Base-by-base conservation (phyloP, 371 early-diverging fungal species). In the Apophysomyces elegans region DNA sequence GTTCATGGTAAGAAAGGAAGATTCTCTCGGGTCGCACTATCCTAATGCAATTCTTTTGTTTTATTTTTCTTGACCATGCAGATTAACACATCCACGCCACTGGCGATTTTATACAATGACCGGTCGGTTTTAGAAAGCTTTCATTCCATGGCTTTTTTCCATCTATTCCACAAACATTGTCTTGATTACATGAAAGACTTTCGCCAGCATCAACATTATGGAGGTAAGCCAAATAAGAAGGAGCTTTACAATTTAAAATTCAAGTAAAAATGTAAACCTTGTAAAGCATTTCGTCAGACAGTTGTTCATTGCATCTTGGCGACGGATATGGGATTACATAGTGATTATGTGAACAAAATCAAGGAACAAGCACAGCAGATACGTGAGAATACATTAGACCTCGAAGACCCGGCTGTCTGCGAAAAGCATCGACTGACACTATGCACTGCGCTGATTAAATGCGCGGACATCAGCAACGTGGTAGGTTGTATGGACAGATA, bases 21-120 rank as follows among this genome's bases (percentile, higher is more conserved):
- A 26, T 26, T 26, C 32, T 2, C 32, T 26, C 32, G 32, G 32
- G 32, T 26, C 32, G 2, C 32, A 1, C 32, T 26, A 26, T 26
- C 3, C 32, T 26, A 26, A 26, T 26, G 32, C 2, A 26, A 26
- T 26, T 26, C 32, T 26, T 26, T 26, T 26, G 32, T 26, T 26
- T 26, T 26, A 26, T 26, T 26, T 26, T 26, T 2, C 32, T 26
- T 26, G 82, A 47, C 32, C 5, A 11, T 36, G 13, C 60, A 88
- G 88, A 83, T 92, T 50, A 84, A 89, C 2, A 89, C 92, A 0
- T 77, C 82, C 32, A 91, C 95, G 14, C 94, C 91, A 38, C 77
- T 93, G 56, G 98, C 99, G 7, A 81, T 93, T 59, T 74, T 96
- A 6, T 98, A 97, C 84, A 96, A 96, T 75, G 96, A 96, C 82